These are phyloP conservation scores for Dactylellina sp. DNA, from an alignment of 2,329 filamentous ascomycete genomes.

Conservation along the genomic window DNA sequence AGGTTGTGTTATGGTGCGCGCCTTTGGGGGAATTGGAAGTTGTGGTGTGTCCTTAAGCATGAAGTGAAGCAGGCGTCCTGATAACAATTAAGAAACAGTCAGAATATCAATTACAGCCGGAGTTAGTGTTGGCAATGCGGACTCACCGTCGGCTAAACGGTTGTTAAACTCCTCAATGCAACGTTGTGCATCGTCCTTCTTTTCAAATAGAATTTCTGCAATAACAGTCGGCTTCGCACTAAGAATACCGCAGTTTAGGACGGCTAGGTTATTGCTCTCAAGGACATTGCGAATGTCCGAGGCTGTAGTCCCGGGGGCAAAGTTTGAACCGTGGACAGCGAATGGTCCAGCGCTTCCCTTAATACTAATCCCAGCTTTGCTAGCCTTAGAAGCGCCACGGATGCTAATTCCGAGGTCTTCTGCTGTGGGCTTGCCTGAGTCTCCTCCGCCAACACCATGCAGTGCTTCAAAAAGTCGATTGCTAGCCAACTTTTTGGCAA, in stretches of 20 bases:
- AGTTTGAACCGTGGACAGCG: slow-evolving; percentile 81
- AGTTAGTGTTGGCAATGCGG: slow-evolving; percentile 21
- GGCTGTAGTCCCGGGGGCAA: slow-evolving; percentile 82
- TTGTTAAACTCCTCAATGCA: slow-evolving; percentile 82
- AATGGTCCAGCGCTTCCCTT: slow-evolving; percentile 79
- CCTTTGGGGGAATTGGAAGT: slow-evolving; percentile 40
- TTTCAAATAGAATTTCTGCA: slow-evolving; percentile 80
- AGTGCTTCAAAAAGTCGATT: slow-evolving; percentile 64
- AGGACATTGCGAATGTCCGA: slow-evolving; percentile 86
- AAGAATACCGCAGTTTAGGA: slow-evolving; percentile 75
- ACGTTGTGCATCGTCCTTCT: slow-evolving; percentile 77
- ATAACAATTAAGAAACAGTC: not conserved
- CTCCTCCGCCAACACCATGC: slow-evolving; percentile 62
- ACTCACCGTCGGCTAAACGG: slow-evolving; percentile 73
- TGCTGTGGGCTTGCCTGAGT: slow-evolving; percentile 60
- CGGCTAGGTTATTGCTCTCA: slow-evolving; percentile 74
- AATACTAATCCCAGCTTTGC: slow-evolving; percentile 73
- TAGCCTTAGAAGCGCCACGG: slow-evolving; percentile 61
- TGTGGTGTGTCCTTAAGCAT: slow-evolving; percentile 59
- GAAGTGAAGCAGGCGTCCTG: slow-evolving; percentile 59
- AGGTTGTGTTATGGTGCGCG: slow-evolving; percentile 24
- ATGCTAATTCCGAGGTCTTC: slow-evolving; percentile 62
- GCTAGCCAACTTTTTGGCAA: slow-evolving; percentile 64
- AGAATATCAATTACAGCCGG: slow-evolving; percentile 42
- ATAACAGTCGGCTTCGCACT: slow-evolving; percentile 78